Percentiles rank a stretch among this genome's conserved stretches.
Evolutionary conservation across 208 protist genomes (phyloP).

Genomic region (Trypanosoma boissoni): DNA sequence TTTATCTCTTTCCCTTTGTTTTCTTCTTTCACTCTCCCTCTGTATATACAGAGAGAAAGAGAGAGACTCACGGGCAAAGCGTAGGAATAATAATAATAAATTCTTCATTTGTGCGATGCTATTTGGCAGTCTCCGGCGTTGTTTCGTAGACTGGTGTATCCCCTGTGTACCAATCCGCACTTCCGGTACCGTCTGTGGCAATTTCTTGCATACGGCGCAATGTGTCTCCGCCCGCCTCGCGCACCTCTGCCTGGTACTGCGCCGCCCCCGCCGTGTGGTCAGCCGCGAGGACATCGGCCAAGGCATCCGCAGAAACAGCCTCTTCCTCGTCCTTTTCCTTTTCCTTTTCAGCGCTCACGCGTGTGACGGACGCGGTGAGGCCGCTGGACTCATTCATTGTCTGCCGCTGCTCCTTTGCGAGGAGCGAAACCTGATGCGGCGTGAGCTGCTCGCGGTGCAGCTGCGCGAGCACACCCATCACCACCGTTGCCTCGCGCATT

Average conservation of each 20-base stretch:
- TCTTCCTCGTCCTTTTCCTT: constrained; percentile 5
- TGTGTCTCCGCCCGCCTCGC: constrained; percentile 45
- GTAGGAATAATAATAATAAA: constrained; percentile 7
- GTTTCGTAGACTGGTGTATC: constrained; percentile 25
- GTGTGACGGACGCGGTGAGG: constrained; percentile 42
- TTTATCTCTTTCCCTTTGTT: too few relatives aligned
- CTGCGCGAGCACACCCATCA: constrained; percentile 80
- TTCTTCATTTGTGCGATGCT: background rate
- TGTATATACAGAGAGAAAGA: constrained; percentile 1
- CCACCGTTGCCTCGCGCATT: constrained; percentile 85
- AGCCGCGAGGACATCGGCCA: constrained; percentile 35
- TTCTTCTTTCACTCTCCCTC: too few relatives aligned
- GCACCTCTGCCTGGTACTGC: constrained; percentile 45
- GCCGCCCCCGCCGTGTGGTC: constrained; percentile 30
- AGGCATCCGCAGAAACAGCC: constrained; percentile 5
- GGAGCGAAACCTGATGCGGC: constrained; percentile 71
- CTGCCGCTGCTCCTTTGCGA: constrained; percentile 60
- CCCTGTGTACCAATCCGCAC: constrained; percentile 63
- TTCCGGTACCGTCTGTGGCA: constrained; percentile 55
- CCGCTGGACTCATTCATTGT: constrained; percentile 29
- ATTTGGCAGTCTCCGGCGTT: background rate
- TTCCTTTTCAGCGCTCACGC: background rate
- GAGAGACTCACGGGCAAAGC: background rate
- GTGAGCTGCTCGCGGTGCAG: constrained; percentile 85
- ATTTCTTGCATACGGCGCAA: constrained; percentile 48